Percentiles rank a stretch among this genome's conserved stretches.
These are phyloP conservation scores for Penicillium crustosum DNA, from an alignment of 2,329 filamentous ascomycete genomes.

Conservation along the genomic window DNA sequence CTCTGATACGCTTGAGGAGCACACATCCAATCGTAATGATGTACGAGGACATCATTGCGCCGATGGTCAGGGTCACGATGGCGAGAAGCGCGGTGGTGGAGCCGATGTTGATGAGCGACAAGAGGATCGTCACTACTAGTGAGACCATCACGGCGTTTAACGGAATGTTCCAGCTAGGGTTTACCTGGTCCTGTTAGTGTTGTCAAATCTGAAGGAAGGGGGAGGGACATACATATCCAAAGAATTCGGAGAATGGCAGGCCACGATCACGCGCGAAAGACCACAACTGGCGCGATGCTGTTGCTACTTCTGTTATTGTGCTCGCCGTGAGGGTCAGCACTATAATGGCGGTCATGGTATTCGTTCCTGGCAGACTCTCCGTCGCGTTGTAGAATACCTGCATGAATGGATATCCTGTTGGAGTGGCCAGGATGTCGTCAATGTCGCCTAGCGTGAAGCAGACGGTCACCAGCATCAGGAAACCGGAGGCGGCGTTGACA, in stretches of 20 bases:
- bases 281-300: conserved; percentile 37
- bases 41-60: conserved; percentile 4
- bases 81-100: conserved; percentile 1
- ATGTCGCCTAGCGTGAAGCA: conserved; percentile 41
- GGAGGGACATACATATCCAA: conserved; percentile 12
- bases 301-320: conserved; percentile 36
- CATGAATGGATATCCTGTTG: conserved; percentile 37
- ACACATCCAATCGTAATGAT: conserved; percentile 28
- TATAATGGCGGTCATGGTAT: conserved; percentile 47
- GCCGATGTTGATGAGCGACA: conserved; percentile 3
- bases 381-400: conserved; percentile 38
- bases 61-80: conserved; percentile 1
- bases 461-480: conserved; percentile 42
- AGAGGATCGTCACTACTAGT: neutral
- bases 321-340: conserved; percentile 41
- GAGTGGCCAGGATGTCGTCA: conserved; percentile 24
- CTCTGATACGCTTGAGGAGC: conserved; percentile 33
- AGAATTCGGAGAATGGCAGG: conserved; percentile 32
- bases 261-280: conserved; percentile 48
- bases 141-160: conserved; percentile 15
- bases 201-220: too few relatives aligned
- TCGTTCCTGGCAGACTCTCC: conserved; percentile 41
- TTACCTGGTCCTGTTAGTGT: conserved; percentile 4
- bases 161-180: conserved; percentile 1
- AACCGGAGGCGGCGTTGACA: conserved; percentile 41